Percentiles rank a stretch among this genome's conserved stretches.
These are phyloP conservation scores for Pseudocercospora musae DNA, from an alignment of 2,329 filamentous ascomycete species.

Conservation along the genomic window DNA sequence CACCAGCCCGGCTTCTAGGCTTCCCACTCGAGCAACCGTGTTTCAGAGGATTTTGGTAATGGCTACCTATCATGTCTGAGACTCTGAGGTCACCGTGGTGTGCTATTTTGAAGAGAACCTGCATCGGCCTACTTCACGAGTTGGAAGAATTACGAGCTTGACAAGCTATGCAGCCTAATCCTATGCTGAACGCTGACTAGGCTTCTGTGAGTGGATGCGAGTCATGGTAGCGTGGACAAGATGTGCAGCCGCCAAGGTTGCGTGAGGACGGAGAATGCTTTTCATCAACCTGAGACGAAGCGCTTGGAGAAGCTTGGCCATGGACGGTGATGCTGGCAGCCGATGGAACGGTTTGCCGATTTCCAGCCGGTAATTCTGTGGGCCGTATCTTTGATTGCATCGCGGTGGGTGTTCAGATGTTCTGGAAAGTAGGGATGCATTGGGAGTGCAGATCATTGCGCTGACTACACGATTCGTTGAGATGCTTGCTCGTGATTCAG, in stretches of 20 bases:
- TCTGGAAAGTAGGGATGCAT: background rate
- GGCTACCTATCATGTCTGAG: slow-evolving; percentile 5
- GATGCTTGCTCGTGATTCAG: background rate
- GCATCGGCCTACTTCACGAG: slow-evolving; percentile 10
- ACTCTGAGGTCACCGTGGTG: slow-evolving; percentile 3
- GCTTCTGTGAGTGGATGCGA: background rate
- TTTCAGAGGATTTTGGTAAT: slow-evolving; percentile 4
- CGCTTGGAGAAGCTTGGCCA: background rate
- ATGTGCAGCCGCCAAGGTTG: background rate
- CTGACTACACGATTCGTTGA: background rate
- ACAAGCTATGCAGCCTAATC: no score
- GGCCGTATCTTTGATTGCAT: background rate
- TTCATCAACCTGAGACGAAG: slow-evolving; percentile 2
- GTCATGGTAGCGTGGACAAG: slow-evolving; percentile 1
- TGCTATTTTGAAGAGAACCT: slow-evolving; percentile 5
- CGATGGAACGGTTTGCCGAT: background rate
- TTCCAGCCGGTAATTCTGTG: background rate
- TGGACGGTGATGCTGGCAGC: no score
- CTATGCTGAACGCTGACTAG: slow-evolving; percentile 4
- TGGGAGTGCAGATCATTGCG: background rate
- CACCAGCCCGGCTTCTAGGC: background rate
- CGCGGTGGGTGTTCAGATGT: background rate
- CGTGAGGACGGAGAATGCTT: background rate
- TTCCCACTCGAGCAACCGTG: slow-evolving; percentile 1
- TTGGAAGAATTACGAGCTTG: slow-evolving; percentile 8